Evolutionary conservation across 345 rosid species (phyloP).

Genomic region (Lepidium africanum): DNA sequence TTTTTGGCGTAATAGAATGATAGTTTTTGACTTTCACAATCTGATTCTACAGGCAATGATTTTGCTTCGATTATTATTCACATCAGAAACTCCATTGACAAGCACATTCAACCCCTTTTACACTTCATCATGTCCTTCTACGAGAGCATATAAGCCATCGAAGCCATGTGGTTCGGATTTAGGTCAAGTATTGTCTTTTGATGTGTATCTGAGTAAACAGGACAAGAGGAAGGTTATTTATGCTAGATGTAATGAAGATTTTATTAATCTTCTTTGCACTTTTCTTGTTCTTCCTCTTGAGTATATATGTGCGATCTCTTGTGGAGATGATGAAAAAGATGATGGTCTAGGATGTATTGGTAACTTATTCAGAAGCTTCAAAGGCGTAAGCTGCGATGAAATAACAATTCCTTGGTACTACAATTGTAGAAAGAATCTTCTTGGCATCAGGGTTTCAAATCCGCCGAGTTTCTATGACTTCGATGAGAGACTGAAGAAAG

Average conservation of each 20-base stretch:
- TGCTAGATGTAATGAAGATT: neutral
- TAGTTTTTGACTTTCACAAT: neutral
- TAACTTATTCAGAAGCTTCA: neutral
- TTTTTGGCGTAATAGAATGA: neutral
- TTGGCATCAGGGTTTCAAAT: neutral
- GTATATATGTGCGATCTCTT: neutral
- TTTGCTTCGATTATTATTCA: neutral
- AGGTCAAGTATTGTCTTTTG: neutral
- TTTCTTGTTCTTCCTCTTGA: neutral
- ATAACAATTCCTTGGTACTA: neutral
- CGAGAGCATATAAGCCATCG: neutral
- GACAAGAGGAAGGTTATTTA: neutral
- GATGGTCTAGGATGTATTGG: neutral
- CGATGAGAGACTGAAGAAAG: neutral
- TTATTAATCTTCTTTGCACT: neutral
- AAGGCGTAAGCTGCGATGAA: neutral
- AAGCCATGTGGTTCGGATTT: neutral
- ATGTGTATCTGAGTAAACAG: neutral
- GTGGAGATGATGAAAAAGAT: neutral
- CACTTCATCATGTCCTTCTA: neutral
- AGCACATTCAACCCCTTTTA: neutral
- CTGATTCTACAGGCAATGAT: neutral
- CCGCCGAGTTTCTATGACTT: neutral
- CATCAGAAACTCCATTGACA: constrained; percentile 6
- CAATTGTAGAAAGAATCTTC: neutral